phyloP scores from a whole-genome alignment of 805 yeast species.

The Brettanomyces nanus region DNA sequence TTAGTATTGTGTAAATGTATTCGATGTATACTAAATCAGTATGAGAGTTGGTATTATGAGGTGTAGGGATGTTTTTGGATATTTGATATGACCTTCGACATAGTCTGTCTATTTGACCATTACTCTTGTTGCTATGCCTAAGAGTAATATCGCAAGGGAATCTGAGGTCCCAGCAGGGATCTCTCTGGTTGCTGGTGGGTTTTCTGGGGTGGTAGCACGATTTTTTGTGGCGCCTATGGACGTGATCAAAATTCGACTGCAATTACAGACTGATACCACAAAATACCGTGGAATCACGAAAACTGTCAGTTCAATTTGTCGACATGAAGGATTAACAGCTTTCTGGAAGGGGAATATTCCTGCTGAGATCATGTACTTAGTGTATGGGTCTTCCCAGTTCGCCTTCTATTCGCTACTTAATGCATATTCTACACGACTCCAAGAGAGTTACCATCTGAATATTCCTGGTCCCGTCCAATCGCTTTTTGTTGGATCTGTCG shows the following conservation, averaged over 20 bases:
- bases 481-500: constrained; percentile 58
- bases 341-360: constrained; percentile 98
- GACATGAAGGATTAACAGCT: constrained; percentile 52
- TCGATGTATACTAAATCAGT: too few relatives aligned
- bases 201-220: constrained; percentile 55
- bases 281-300: constrained; percentile 29
- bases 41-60: too few relatives aligned
- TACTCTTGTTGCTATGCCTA: too few relatives aligned
- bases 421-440: constrained; percentile 28
- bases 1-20: too few relatives aligned
- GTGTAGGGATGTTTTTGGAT: too few relatives aligned
- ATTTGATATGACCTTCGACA: too few relatives aligned
- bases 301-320: constrained; percentile 35
- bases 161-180: constrained; percentile 42
- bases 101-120: too few relatives aligned
- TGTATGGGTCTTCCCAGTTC: constrained; percentile 85
- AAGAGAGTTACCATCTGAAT: constrained; percentile 14
- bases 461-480: constrained; percentile 35
- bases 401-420: constrained; percentile 57
- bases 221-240: constrained; percentile 66
- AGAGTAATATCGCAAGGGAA: constrained; percentile 28
- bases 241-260: constrained; percentile 68
- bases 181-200: constrained; percentile 61
- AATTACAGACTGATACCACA: constrained; percentile 35
- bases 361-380: constrained; percentile 75